Evolutionary conservation across 768 basidiomycete species (phyloP).

Genomic region (Lentinus brumalis): DNA sequence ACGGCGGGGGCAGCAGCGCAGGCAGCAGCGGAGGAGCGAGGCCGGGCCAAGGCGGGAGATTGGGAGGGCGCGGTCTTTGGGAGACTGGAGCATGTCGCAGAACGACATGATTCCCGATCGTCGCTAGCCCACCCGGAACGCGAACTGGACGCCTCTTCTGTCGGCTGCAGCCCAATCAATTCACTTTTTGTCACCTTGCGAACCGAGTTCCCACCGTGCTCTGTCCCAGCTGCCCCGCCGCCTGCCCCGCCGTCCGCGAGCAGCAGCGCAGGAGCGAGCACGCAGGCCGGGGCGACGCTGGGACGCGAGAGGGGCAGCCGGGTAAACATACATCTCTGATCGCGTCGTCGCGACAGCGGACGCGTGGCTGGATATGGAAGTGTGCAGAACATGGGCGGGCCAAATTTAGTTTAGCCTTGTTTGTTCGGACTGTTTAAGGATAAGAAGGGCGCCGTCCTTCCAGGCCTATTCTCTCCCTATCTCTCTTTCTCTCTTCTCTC

Average conservation of each 20-base stretch:
- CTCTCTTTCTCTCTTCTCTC: slow-evolving; percentile 37
- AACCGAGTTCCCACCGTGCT: slow-evolving; percentile 24
- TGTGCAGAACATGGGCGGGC: slow-evolving; percentile 24
- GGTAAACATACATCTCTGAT: slow-evolving; percentile 18
- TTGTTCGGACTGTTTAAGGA: slow-evolving; percentile 38
- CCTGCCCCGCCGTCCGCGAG: neutral
- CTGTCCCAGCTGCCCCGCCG: slow-evolving; percentile 11
- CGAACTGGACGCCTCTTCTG: slow-evolving; percentile 22
- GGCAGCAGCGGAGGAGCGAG: neutral
- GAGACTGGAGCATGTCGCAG: slow-evolving; percentile 20
- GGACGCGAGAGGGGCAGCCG: slow-evolving; percentile 5
- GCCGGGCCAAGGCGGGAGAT: neutral
- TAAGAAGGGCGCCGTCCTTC: slow-evolving; percentile 38
- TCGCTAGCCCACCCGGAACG: slow-evolving; percentile 23
- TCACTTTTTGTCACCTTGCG: slow-evolving; percentile 26
- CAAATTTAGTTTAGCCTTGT: slow-evolving; percentile 38
- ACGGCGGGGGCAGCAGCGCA: neutral
- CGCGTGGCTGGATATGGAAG: slow-evolving; percentile 19
- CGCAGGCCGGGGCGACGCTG: neutral
- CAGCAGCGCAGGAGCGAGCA: neutral
- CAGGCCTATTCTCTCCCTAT: slow-evolving; percentile 31
- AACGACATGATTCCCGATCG: slow-evolving; percentile 26
- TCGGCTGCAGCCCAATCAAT: slow-evolving; percentile 22
- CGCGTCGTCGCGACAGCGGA: slow-evolving; percentile 21
- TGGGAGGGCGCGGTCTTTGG: slow-evolving; percentile 10